phyloP scores from a whole-genome alignment of 768 basidiomycete species.

The Serpula lacrymans region DNA sequence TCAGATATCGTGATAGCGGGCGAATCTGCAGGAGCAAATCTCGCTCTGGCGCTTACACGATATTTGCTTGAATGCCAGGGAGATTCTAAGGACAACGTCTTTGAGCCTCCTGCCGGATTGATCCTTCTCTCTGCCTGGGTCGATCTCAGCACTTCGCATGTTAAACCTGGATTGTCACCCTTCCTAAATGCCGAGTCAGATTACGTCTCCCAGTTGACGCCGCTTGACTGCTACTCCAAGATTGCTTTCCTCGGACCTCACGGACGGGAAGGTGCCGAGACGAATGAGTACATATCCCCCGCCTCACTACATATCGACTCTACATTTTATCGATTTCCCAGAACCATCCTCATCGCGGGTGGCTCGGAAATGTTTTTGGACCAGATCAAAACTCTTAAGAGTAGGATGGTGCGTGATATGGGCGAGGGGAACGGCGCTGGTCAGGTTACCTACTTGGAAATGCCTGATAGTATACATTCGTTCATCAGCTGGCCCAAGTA shows the following conservation, averaged over 20 bases:
- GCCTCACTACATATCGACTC: conserved; percentile 42
- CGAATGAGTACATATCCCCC: conserved; percentile 59
- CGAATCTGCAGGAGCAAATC: conserved; percentile 54
- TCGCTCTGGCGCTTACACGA: conserved; percentile 37
- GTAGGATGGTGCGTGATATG: conserved; percentile 51
- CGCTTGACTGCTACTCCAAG: conserved; percentile 28
- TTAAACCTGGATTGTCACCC: conserved; percentile 34
- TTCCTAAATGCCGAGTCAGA: conserved; percentile 20
- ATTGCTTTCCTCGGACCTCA: conserved; percentile 48
- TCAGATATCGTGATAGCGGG: conserved; percentile 44
- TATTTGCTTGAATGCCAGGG: conserved; percentile 28
- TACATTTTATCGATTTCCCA: conserved; percentile 54
- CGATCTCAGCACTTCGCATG: conserved; percentile 17
- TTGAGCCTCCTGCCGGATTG: conserved; percentile 22
- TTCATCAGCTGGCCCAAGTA: conserved; percentile 48
- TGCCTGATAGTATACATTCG: conserved; percentile 52
- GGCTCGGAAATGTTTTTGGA: conserved; percentile 58
- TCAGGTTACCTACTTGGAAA: conserved; percentile 44
- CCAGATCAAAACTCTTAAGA: conserved; percentile 44
- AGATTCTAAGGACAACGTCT: conserved; percentile 7
- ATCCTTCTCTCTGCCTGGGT: conserved; percentile 34
- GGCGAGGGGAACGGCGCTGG: conserved; percentile 41
- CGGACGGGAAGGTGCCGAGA: conserved; percentile 41
- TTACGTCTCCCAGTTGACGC: conserved; percentile 16
- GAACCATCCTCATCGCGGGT: conserved; percentile 58